phyloP scores from a whole-genome alignment of 2,329 filamentous ascomycete genomes.

The Calonectria honghensis region DNA sequence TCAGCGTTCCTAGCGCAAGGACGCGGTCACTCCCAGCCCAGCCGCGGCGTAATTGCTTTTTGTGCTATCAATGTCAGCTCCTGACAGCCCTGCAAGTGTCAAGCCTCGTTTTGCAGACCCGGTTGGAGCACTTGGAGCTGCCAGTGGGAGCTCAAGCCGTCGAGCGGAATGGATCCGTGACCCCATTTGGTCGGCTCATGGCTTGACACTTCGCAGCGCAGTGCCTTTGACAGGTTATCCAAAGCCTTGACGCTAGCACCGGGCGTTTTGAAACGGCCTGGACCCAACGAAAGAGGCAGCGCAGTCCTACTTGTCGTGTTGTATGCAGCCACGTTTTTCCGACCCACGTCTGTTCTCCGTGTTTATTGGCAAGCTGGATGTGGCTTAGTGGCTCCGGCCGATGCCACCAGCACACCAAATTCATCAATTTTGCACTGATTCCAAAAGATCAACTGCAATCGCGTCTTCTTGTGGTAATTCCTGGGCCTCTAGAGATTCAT shows the following conservation, averaged over 20 bases:
- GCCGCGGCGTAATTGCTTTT: conserved; percentile 11
- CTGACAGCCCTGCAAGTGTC: neutral
- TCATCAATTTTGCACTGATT: neutral
- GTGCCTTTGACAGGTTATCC: neutral
- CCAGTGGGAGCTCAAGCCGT: neutral
- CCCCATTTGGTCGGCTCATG: conserved; percentile 1
- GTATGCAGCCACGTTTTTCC: conserved; percentile 11
- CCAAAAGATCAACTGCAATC: neutral
- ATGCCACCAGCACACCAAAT: neutral
- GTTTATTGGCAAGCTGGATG: neutral
- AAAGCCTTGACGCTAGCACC: neutral
- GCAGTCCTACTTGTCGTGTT: neutral
- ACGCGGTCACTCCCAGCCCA: conserved; percentile 7
- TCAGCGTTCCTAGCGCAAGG: neutral
- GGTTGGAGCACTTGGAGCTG: neutral
- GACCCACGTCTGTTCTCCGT: neutral
- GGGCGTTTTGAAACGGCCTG: neutral
- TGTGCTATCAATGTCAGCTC: neutral
- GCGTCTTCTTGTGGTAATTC: neutral
- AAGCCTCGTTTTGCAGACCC: neutral
- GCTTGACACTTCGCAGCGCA: neutral
- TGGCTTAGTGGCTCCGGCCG: neutral
- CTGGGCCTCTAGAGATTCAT: neutral
- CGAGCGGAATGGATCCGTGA: neutral
- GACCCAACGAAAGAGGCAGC: neutral